Conservation (phyloP, 306 rosid genomes). For the Trichosanthes cucumerina region DNA sequence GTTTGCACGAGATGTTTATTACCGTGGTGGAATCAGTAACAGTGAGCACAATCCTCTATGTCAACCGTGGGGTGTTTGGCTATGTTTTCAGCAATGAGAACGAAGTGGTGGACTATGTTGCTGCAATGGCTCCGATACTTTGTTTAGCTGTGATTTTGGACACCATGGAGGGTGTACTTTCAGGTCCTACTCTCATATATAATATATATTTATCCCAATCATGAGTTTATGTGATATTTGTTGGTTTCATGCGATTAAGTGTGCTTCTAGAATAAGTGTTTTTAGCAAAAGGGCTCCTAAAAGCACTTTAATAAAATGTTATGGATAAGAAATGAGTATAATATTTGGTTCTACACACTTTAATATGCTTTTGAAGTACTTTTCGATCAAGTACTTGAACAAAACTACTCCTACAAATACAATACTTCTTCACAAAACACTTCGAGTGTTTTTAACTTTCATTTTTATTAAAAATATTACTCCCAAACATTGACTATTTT, state of each 20-base stretch:
- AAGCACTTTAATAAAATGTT: too few relatives aligned
- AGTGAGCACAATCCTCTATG: conserved; percentile 28
- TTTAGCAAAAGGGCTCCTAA: too few relatives aligned
- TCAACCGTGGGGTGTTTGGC: conserved; percentile 35
- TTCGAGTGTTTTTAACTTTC: not conserved
- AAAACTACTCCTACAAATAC: too few relatives aligned
- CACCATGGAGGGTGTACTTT: conserved; percentile 41
- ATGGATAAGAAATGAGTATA: not conserved
- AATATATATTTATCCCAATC: not conserved
- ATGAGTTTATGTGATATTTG: too few relatives aligned
- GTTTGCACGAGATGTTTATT: conserved; percentile 36
- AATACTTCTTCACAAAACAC: not conserved
- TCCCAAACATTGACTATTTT: not conserved
- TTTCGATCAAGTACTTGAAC: not conserved
- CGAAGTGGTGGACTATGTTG: conserved; percentile 56
- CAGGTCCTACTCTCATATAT: conserved; percentile 25
- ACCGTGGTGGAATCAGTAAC: conserved; percentile 22
- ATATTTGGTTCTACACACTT: not conserved
- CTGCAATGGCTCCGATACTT: conserved; percentile 50
- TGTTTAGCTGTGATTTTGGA: conserved; percentile 37
- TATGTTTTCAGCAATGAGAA: conserved; percentile 50
- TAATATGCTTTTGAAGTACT: not conserved
- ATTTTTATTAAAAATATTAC: too few relatives aligned
- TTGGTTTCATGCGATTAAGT: too few relatives aligned
- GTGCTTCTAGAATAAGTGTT: too few relatives aligned